These are phyloP conservation scores for Aspergillus fumigatus DNA, from an alignment of 2,329 filamentous ascomycete species.

Conservation along the genomic window DNA sequence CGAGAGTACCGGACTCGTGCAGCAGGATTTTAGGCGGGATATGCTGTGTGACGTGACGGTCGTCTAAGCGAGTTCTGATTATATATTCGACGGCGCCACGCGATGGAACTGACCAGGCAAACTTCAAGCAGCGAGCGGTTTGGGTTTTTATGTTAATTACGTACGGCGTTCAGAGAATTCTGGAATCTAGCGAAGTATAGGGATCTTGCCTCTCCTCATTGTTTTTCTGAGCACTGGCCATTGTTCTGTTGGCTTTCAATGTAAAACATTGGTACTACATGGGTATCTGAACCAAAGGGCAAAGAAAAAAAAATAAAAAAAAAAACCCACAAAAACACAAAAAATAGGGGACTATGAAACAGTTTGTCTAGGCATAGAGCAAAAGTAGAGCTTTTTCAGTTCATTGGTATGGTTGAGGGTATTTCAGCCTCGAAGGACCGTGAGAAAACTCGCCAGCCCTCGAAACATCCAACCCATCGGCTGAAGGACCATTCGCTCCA, in stretches of 20 bases:
- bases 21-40: conserved; percentile 16
- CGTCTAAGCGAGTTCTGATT: background rate
- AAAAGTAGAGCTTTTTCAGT: background rate
- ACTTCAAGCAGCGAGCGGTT: conserved; percentile 3
- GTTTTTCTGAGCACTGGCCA: background rate
- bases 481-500: background rate
- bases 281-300: background rate
- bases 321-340: no score
- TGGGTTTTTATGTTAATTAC: background rate
- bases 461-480: background rate
- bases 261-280: background rate
- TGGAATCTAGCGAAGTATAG: background rate
- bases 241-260: background rate
- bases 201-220: background rate
- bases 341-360: no score
- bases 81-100: background rate
- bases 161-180: background rate
- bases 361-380: background rate
- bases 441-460: background rate
- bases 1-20: conserved; percentile 43
- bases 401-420: conserved; percentile 17
- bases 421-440: background rate
- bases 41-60: background rate
- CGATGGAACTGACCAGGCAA: background rate
- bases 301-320: no score